Evolutionary conservation across 768 basidiomycete species (phyloP).

Genomic region (Lactarius trivialis): DNA sequence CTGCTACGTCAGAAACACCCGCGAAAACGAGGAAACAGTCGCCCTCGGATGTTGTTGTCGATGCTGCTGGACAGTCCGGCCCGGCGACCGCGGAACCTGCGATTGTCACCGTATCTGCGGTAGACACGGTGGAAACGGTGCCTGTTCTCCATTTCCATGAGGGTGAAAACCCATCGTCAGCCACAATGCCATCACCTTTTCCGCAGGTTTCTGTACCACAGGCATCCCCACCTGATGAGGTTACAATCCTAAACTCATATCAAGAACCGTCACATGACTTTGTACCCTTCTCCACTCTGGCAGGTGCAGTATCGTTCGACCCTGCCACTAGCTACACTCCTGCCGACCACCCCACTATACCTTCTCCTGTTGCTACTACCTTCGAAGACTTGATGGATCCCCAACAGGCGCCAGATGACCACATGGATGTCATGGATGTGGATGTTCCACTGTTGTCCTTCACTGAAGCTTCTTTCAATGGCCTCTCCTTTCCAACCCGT

Average conservation of each 20-base stretch:
- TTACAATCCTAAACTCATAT: background rate
- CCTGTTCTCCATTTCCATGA: background rate
- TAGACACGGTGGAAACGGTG: background rate
- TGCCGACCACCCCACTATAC: background rate
- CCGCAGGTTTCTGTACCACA: background rate
- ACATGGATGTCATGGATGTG: background rate
- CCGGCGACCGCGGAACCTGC: background rate
- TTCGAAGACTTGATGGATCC: background rate
- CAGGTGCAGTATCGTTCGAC: conserved; percentile 16
- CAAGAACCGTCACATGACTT: conserved; percentile 1
- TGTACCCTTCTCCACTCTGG: conserved; percentile 13
- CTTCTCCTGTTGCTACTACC: background rate
- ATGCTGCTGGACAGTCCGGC: background rate
- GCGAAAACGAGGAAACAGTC: background rate
- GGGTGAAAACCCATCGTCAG: background rate
- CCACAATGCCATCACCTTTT: background rate
- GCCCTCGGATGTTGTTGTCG: background rate
- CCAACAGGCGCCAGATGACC: background rate
- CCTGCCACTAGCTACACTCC: background rate
- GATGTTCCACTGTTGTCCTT: background rate
- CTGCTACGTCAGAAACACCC: background rate
- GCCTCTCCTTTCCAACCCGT: conserved; percentile 13
- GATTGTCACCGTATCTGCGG: background rate
- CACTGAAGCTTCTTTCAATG: background rate
- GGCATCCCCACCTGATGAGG: background rate